Base-by-base conservation (phyloP, 306 rosid genomes). In the Mimosa bimucronata region DNA sequence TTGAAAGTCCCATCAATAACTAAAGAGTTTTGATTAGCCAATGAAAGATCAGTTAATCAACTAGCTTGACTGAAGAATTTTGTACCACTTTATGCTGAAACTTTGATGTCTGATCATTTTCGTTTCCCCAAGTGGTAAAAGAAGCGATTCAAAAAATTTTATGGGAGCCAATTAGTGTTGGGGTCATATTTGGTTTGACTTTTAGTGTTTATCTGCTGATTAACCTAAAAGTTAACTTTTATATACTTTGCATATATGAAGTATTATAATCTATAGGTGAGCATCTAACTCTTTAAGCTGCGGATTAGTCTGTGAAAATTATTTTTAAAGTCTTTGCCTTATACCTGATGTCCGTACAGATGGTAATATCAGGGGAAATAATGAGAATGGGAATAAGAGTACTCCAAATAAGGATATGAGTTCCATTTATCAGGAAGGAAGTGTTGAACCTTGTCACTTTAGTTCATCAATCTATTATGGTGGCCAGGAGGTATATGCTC, bases 381-480 rank as follows among this genome's bases (percentile, higher is more conserved):
- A 61, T 58, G 89, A 75, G 66, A 74, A 37, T 42, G 94, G 87
- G 79, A 82, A 80, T 82, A 87, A 76, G 80, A 83, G 31, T 78
- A 75, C 65, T n/a, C 40, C 30, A 73, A 71, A 74, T 16, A 81
- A 78, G 79, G 97, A 93, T 71, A 71, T 48, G 82, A 86, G 87
- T 75, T 83, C 86, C 78, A 65, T 90, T 26, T 93, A 88, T 84
- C 85, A 85, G 77, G 97, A 91, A 14, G 96, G 93, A 77, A 86
- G 88, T 85, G 87, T 84, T 55, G 94, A 90, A 65, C 99, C 98
- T 58, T 95, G 99, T 80, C 92, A 84, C 41, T 93, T 95, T 74
- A 93, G 98, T 40, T 95, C 99, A 73, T 95, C 99, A 60, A 91
- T 95, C 86, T 90, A 91, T 48, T 95, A 95, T 76, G 98, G 99